A percentile compares a stretch with the other conserved stretches of the same genome.
phyloP scores from a whole-genome alignment of 345 rosid species.

The Aquilaria yunnanensis region DNA sequence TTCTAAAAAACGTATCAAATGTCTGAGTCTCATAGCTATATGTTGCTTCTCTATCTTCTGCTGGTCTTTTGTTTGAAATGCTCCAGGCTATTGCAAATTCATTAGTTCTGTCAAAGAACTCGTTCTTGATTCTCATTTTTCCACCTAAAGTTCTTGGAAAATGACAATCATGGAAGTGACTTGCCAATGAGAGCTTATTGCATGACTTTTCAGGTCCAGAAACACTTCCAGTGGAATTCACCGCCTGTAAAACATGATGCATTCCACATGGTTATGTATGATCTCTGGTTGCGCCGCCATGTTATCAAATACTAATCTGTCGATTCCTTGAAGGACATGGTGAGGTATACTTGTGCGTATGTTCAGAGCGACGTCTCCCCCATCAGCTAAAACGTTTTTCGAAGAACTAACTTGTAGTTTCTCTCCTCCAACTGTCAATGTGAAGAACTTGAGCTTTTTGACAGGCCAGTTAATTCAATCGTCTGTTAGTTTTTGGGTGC shows the following conservation, averaged over 20 bases:
- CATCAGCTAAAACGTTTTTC: slow-evolving; percentile 12
- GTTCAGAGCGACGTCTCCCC: slow-evolving; percentile 1
- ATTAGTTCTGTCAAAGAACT: neutral
- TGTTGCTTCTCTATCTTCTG: neutral
- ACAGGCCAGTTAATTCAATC: no score
- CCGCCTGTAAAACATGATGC: slow-evolving; percentile 74
- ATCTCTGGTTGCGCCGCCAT: slow-evolving; percentile 90
- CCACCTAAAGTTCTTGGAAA: slow-evolving; percentile 2
- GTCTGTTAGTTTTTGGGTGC: neutral
- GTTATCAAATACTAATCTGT: slow-evolving; percentile 64
- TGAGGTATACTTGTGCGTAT: neutral
- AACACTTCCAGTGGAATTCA: slow-evolving; percentile 94
- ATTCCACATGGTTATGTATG: slow-evolving; percentile 95
- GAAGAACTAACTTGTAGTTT: neutral
- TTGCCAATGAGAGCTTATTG: slow-evolving; percentile 6
- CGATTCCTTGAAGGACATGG: slow-evolving; percentile 11
- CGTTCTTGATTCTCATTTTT: neutral
- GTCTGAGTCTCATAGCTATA: neutral
- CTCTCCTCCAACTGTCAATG: no score
- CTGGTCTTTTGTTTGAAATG: neutral
- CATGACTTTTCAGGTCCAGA: slow-evolving; percentile 59
- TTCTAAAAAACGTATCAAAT: neutral
- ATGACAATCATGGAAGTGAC: neutral
- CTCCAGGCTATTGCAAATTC: no score
- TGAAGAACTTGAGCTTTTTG: no score